Conservation (phyloP, 1,139 yeast species). For the Saccharomycopsis phalli region DNA sequence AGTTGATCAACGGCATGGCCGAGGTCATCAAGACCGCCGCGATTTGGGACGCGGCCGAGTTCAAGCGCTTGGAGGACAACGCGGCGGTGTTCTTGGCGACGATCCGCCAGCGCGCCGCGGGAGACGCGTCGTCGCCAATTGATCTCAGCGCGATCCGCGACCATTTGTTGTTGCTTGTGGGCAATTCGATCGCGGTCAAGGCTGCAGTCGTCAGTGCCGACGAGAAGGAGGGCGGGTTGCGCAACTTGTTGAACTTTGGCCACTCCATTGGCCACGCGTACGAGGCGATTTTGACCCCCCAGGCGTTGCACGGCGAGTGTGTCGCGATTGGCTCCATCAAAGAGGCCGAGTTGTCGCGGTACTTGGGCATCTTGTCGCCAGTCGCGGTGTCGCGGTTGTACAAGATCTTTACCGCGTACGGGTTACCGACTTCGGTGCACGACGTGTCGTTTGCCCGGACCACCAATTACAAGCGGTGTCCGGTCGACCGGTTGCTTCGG, state of each 20-base stretch:
- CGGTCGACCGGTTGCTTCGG: constrained; percentile 59
- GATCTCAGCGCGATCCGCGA: constrained; percentile 61
- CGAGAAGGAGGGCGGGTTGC: constrained; percentile 90
- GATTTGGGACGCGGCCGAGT: constrained; percentile 89
- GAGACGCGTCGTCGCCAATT: constrained; percentile 32
- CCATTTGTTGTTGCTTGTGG: constrained; percentile 69
- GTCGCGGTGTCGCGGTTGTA: constrained; percentile 88
- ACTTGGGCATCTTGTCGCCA: constrained; percentile 79
- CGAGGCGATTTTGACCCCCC: constrained; percentile 93
- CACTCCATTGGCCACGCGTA: constrained; percentile 98
- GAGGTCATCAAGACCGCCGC: constrained; percentile 98
- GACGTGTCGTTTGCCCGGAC: constrained; percentile 68
- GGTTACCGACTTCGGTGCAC: constrained; percentile 70
- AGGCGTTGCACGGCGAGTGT: constrained; percentile 96
- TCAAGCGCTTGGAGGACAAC: constrained; percentile 71
- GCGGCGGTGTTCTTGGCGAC: constrained; percentile 60
- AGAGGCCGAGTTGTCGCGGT: constrained; percentile 91
- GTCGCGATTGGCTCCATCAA: constrained; percentile 90
- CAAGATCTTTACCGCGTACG: constrained; percentile 76
- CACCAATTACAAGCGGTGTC: constrained; percentile 59
- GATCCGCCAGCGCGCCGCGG: constrained; percentile 37
- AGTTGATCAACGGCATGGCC: constrained; percentile 96
- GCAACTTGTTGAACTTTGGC: constrained; percentile 90
- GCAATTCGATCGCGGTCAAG: constrained; percentile 81
- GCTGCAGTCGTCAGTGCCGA: constrained; percentile 92